Evolutionary conservation across 495 filamentous ascomycete genomes (phyloP).

Genomic region (Glarea lozoyensis): DNA sequence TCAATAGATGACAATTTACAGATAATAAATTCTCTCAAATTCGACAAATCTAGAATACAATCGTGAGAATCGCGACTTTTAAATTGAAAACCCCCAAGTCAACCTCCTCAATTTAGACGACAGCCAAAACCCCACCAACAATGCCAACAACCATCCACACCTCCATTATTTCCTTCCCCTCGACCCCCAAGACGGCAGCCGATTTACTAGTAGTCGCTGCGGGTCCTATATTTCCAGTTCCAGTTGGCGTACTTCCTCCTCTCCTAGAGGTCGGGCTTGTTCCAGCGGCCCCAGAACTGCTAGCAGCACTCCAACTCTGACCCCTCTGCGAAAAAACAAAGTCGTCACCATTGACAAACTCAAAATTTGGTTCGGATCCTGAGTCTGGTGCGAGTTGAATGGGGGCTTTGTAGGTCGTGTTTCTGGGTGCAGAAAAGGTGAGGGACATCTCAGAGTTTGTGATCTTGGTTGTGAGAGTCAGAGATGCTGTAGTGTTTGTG

Average conservation of each 20-base stretch:
- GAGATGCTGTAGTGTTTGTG: neutral
- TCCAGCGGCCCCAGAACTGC: neutral
- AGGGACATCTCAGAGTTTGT: neutral
- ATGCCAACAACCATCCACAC: no score
- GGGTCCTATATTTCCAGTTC: no score
- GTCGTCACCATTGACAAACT: neutral
- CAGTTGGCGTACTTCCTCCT: neutral
- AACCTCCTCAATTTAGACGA: no score
- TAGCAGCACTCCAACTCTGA: neutral
- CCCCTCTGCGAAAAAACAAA: neutral
- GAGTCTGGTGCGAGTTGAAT: neutral
- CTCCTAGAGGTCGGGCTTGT: neutral
- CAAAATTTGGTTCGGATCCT: neutral
- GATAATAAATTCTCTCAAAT: no score
- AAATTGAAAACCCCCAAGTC: no score
- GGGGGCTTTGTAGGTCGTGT: neutral
- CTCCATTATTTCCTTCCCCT: no score
- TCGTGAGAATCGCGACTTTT: no score
- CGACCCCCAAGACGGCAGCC: no score
- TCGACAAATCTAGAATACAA: no score
- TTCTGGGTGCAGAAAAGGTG: neutral
- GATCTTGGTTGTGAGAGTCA: neutral
- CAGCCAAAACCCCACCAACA: no score
- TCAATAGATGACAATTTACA: no score
- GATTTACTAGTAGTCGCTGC: no score